Evolutionary conservation across 768 basidiomycete species (phyloP).

Genomic region (Leccinum truebloodii): DNA sequence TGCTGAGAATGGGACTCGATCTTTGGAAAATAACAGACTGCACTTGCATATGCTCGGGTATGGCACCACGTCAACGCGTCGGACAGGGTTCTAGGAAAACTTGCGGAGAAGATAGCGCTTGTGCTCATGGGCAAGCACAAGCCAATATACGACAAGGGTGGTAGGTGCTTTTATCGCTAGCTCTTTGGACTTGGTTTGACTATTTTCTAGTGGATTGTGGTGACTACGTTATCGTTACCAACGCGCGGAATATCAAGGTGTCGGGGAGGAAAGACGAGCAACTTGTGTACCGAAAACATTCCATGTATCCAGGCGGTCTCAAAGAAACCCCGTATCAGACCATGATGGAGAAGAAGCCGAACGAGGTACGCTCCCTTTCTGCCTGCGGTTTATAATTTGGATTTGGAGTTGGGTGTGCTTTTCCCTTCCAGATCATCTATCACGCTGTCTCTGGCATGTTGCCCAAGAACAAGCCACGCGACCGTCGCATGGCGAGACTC

Average conservation of each 20-base stretch:
- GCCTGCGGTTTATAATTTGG: background rate
- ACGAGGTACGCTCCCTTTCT: constrained; percentile 62
- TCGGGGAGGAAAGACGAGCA: constrained; percentile 90
- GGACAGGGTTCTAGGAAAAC: constrained; percentile 89
- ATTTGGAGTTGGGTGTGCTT: background rate
- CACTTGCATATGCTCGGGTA: constrained; percentile 88
- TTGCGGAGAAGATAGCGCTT: constrained; percentile 91
- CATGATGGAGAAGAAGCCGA: constrained; percentile 85
- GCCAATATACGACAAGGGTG: constrained; percentile 90
- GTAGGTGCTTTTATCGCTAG: constrained; percentile 44
- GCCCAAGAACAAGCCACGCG: constrained; percentile 95
- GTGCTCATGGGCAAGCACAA: constrained; percentile 99
- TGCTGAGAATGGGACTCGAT: constrained; percentile 1
- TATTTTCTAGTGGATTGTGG: constrained; percentile 83
- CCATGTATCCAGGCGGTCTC: constrained; percentile 91
- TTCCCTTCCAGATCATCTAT: constrained; percentile 74
- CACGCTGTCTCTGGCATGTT: constrained; percentile 98
- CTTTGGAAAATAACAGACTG: constrained; percentile 60
- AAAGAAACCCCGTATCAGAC: constrained; percentile 86
- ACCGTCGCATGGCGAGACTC: constrained; percentile 82
- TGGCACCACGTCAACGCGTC: constrained; percentile 96
- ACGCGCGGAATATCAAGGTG: constrained; percentile 79
- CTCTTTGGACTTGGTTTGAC: background rate
- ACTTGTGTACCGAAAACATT: constrained; percentile 83
- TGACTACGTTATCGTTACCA: constrained; percentile 96